Conservation (phyloP, 495 filamentous ascomycete genomes). For the Acidomyces sp. region DNA sequence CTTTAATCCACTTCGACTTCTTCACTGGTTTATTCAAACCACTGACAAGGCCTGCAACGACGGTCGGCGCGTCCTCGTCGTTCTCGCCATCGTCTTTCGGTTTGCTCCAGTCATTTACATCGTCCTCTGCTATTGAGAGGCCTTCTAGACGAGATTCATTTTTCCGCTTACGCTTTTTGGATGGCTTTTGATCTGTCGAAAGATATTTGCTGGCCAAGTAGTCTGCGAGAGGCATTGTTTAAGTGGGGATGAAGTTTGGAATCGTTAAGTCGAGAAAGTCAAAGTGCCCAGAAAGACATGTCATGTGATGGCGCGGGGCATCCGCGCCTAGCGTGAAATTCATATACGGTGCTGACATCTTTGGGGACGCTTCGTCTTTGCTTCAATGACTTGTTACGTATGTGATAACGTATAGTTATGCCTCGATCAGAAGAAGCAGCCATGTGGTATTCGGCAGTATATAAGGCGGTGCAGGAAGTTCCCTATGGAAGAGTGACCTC, state of each 20-base stretch:
- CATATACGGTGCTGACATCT: too few species aligned
- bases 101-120: conserved; percentile 55
- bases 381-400: too few species aligned
- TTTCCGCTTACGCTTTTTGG: conserved; percentile 62
- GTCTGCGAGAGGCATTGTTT: conserved; percentile 50
- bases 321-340: too few species aligned
- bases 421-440: conserved; percentile 47
- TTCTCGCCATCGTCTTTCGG: conserved; percentile 28
- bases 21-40: conserved; percentile 57
- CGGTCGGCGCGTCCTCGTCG: conserved; percentile 35
- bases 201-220: conserved; percentile 96
- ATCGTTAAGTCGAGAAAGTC: too few species aligned
- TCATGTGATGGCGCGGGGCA: conserved; percentile 5
- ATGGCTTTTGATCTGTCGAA: conserved; percentile 57
- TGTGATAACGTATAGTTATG: too few species aligned
- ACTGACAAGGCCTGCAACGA: conserved; percentile 35
- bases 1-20: conserved; percentile 62
- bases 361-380: too few species aligned
- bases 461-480: conserved; percentile 70
- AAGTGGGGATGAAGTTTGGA: background rate
- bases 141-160: conserved; percentile 36
- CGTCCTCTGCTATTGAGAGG: conserved; percentile 85
- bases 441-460: conserved; percentile 73
- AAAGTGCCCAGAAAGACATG: too few species aligned
- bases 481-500: conserved; percentile 70